These are phyloP conservation scores for Chrysoporthe austroafricana DNA, from an alignment of 2,329 filamentous ascomycete species.

Conservation along the genomic window DNA sequence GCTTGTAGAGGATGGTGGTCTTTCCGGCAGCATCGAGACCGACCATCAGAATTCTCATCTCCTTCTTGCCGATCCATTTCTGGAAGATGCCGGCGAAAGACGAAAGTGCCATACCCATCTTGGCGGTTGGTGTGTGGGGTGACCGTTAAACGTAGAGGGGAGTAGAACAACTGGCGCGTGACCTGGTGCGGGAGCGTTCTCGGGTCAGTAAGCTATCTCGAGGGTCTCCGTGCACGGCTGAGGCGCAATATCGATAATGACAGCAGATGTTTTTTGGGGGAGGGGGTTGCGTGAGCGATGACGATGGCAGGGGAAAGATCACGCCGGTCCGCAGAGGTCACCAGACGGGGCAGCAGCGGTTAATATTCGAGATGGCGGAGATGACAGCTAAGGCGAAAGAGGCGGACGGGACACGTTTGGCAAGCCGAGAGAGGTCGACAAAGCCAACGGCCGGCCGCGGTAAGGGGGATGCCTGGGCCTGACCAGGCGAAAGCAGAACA, in stretches of 20 bases:
- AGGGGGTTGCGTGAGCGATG: constrained; percentile 13
- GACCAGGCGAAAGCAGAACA: constrained; percentile 10
- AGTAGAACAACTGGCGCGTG: constrained; percentile 17
- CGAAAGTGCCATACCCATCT: constrained; percentile 76
- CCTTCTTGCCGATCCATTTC: constrained; percentile 84
- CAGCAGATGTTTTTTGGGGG: constrained; percentile 3
- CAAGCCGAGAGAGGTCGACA: constrained; percentile 18
- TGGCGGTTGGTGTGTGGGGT: constrained; percentile 56
- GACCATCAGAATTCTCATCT: constrained; percentile 99
- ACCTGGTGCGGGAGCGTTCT: constrained; percentile 18
- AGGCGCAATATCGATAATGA: constrained; percentile 3
- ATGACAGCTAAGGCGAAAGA: constrained; percentile 29
- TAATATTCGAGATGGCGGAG: constrained; percentile 18
- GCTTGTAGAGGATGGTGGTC: constrained; percentile 99
- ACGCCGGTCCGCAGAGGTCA: not conserved
- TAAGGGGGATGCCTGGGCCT: constrained; percentile 16
- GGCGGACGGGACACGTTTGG: constrained; percentile 25
- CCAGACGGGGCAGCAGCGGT: constrained; percentile 4
- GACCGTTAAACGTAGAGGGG: constrained; percentile 17
- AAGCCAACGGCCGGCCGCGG: constrained; percentile 27
- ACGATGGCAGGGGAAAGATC: constrained; percentile 11
- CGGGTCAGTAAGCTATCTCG: constrained; percentile 14
- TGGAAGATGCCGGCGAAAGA: constrained; percentile 75
- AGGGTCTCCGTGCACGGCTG: not conserved
- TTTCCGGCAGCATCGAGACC: constrained; percentile 99